Percentiles rank a stretch among this genome's conserved stretches.
Conservation (phyloP, 2,329 filamentous ascomycete species). For the Bimuria novae-zelandiae region DNA sequence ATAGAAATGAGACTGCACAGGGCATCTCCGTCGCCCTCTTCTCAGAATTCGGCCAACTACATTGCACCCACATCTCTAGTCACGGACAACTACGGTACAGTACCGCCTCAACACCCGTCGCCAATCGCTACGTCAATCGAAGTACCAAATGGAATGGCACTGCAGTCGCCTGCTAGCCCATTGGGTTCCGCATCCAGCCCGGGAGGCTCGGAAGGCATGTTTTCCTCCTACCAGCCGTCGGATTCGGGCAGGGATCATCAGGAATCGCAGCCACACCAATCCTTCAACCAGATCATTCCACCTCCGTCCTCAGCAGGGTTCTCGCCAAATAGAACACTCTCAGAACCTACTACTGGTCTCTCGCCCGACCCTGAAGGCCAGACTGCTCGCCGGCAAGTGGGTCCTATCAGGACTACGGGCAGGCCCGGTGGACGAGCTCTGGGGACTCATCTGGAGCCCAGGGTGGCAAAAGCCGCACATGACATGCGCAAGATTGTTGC, state of each 20-base stretch:
- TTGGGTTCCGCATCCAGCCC: slow-evolving; percentile 33
- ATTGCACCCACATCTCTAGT: slow-evolving; percentile 30
- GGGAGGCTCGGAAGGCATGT: slow-evolving; percentile 34
- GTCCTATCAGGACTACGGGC: slow-evolving; percentile 24
- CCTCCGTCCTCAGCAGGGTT: slow-evolving; percentile 17
- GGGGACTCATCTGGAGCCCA: slow-evolving; percentile 43
- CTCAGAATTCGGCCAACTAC: slow-evolving; percentile 33
- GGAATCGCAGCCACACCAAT: slow-evolving; percentile 20
- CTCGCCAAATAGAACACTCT: slow-evolving; percentile 16
- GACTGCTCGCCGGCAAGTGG: slow-evolving; percentile 14
- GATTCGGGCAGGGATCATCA: slow-evolving; percentile 28
- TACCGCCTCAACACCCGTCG: slow-evolving; percentile 18
- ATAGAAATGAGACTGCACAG: slow-evolving; percentile 28
- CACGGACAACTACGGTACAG: slow-evolving; percentile 29
- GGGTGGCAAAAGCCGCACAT: slow-evolving; percentile 47
- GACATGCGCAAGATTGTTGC: slow-evolving; percentile 53
- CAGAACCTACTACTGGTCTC: slow-evolving; percentile 25
- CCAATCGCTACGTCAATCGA: slow-evolving; percentile 30
- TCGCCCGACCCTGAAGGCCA: slow-evolving; percentile 34
- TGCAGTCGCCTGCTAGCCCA: slow-evolving; percentile 30
- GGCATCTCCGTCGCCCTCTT: slow-evolving; percentile 31
- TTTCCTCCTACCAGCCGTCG: slow-evolving; percentile 32
- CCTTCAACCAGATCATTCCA: slow-evolving; percentile 11
- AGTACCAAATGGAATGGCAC: slow-evolving; percentile 22
- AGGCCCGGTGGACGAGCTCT: slow-evolving; percentile 47